phyloP scores from a whole-genome alignment of 495 filamentous ascomycete genomes.

The Eremomyces bilateralis region DNA sequence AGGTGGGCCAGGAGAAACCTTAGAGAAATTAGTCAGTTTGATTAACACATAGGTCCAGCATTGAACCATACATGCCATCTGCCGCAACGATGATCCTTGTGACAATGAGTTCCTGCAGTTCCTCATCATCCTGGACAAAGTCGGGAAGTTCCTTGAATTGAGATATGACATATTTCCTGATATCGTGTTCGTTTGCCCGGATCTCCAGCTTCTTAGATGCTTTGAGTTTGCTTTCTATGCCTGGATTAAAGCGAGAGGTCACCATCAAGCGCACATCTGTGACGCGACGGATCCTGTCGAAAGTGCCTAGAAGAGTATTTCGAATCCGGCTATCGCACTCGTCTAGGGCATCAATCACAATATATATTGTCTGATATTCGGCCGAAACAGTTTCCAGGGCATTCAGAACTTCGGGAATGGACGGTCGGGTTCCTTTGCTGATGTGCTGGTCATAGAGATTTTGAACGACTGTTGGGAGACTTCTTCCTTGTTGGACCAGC shows the following conservation, averaged over 20 bases:
- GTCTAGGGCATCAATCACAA: conserved; percentile 29
- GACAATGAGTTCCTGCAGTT: conserved; percentile 17
- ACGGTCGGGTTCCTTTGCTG: conserved; percentile 7
- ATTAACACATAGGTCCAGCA: too few relatives aligned
- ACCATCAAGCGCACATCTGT: too few relatives aligned
- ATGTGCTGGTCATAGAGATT: conserved; percentile 7
- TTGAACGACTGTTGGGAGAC: conserved; percentile 12
- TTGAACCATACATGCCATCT: conserved; percentile 27
- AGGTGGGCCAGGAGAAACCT: conserved; percentile 35
- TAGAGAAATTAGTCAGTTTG: not conserved
- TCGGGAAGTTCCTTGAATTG: conserved; percentile 10
- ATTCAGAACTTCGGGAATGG: conserved; percentile 10
- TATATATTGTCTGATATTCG: conserved; percentile 14
- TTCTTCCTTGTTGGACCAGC: conserved; percentile 11
- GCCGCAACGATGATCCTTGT: conserved; percentile 12
- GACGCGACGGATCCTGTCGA: too few relatives aligned
- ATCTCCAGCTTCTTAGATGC: conserved; percentile 17
- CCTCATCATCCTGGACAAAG: conserved; percentile 6
- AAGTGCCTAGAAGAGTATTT: too few relatives aligned
- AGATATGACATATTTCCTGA: conserved; percentile 16
- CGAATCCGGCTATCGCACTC: conserved; percentile 21
- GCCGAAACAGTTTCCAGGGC: conserved; percentile 10
- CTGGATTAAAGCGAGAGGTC: conserved; percentile 22
- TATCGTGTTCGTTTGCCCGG: conserved; percentile 18
- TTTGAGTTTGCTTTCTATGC: conserved; percentile 14